Base-by-base conservation (phyloP, 768 basidiomycete genomes). In the Termitomyces sp. region DNA sequence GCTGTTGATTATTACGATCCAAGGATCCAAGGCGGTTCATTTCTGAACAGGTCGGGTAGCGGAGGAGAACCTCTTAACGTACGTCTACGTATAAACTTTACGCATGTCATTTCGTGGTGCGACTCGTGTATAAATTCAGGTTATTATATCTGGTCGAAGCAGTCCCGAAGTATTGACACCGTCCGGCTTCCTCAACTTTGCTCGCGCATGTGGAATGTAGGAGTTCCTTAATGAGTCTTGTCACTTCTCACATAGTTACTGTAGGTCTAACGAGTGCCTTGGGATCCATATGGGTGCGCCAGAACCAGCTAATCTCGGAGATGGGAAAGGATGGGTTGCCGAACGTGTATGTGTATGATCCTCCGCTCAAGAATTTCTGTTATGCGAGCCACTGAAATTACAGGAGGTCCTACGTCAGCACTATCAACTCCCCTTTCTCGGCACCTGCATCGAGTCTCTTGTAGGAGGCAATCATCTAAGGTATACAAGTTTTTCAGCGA, bases 391-490 rank as follows among this genome's bases (percentile, higher is more conserved):
- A 39, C 23, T 19, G 21, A 32, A 17, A 60, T 79, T 76, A 70
- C 60, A 85, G 86, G 81, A 82, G 16, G 85, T 85, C 25, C 74
- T 90, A 5, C 75, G 89, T 34, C 84, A 81, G 75, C 79, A 89
- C 60, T 91, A 81, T 63, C 78, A 78, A 4, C 77, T 89, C 59
- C 79, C 79, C 1, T 72, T 79, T n/a, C 63, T 88, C 21, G 89
- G 89, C 0, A 85, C 88, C 5, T 91, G 89, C 66, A 61, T 79
- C 52, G 87, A 91, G 65, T 82, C 81, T 11, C 73, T 89, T 45
- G 62, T 83, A 37, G 89, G 89, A 5, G 89, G 89, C 8, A 77
- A 83, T 62, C 88, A 89, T 64, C 71, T 87, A 58, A 77, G 88
- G 51, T 88, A 81, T 19, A 55, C 52, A 28, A 52, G 17, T 57